Base-by-base conservation (phyloP, 306 rosid species). In the Canavalia ensiformis region DNA sequence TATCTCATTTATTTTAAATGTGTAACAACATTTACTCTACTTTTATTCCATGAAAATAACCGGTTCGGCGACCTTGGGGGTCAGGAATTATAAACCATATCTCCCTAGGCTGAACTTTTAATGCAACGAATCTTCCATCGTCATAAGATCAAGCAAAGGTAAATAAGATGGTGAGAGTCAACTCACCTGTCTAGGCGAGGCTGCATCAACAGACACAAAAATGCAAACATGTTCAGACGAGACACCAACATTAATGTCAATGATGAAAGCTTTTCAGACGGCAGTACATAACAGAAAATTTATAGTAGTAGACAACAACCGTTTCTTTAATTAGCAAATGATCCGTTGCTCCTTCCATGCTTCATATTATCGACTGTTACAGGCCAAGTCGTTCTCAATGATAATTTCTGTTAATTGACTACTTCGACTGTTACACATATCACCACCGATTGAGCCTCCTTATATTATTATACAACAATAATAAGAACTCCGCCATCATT, bases 111-210 rank as follows among this genome's bases (percentile, higher is more conserved):
- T 66, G 80, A 68, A 66, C 31, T 39, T 51, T 49, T 49, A 44
- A 80, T 56, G 78, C 54, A 41, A 52, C 59, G 77, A 45, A 45
- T 52, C 79, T 72, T 72, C 62, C 66, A 42, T 18, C 65, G 59
- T 72, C 86, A 25, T 83, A 75, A 51, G 81, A 88, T 60, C 82
- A 88, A 68, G 85, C 72, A 41, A 87, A 85, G 59, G 84, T 66
- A 45, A 86, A 86, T 29, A 88, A 82, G 50, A 89, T 75, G 88
- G 84, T 91, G 55, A 88, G 87, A 49, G 86, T 84, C 75, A 93
- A 80, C 75, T 91, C 96, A 72, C 91, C 94, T 13, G 94, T 88
- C 85, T 88, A 88, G 13, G 81, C 67, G 28, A 4, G 31, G 41
- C 2, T 89, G 91, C 80, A 41, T 12, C 41, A 35, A 65, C 67